Evolutionary conservation across 306 rosid species (phyloP), one percentile per base, ranked within the genome.

Genomic region (Boehmeria nivea): DNA sequence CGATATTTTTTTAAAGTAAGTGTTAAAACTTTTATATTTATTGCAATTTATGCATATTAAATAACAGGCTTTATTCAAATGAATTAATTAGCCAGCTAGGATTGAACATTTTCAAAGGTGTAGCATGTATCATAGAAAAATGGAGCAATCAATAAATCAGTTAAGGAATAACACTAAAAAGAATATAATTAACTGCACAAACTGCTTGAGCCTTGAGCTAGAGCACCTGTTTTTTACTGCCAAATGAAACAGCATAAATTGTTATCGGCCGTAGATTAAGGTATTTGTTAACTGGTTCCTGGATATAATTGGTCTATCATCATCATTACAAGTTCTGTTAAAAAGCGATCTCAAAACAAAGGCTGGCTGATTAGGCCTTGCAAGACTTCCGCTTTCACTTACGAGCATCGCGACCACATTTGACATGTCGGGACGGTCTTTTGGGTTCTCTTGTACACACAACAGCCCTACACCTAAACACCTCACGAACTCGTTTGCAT

Each of bases 351-450:
- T 23, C 28, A 43, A 3, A 26, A 27, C 23, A 43, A 69, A 83
- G 44, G 78, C 82, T 26, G 88, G 88, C 31, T 75, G 53, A 43
- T 78, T 69, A 1, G 93, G 93, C 15, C 17, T n/a, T 22, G 57
- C 56, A 0, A 59, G 54, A 60, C 78, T 59, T 31, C 21, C 18
- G 36, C 23, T 13, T 11, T 54, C 75, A 61, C 80, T 47, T 1
- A 63, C 69, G 54, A 80, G 51, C 84, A 81, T 75, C 25, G 61
- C 26, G 31, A 78, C 59, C 13, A 81, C 76, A 4, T 39, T 49
- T 2, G 81, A 50, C 74, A 67, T 62, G 46, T 43, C 60, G 0
- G 78, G 78, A 26, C 78, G 28, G 50, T 68, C 74, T 20, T 78
- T 67, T 0, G 82, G 63, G 0, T 61, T 12, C 15, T 67, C 78